Base-by-base conservation (phyloP, 2,329 filamentous ascomycete species). In the Penicillium rolfsii region DNA sequence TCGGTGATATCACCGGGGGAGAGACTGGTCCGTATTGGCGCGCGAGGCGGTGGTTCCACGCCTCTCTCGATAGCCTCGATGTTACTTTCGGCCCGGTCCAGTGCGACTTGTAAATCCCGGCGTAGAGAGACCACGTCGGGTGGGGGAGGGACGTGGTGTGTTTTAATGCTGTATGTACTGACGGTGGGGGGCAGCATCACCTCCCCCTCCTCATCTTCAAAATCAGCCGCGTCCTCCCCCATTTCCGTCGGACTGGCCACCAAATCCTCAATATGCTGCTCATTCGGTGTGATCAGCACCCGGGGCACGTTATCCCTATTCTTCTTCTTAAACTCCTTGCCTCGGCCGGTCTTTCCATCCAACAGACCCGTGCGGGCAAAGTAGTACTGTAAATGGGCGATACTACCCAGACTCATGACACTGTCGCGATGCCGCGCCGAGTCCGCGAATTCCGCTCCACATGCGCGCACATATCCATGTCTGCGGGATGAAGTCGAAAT, bases 301-400 rank as follows among this genome's bases (percentile, higher is more conserved):
- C 71, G 74, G 3, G 79, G 79, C 14, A 79, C 71, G 30, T 79
- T 77, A 36, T 78, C 73, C 45, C 60, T 62, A 28, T 67, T 73
- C 55, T 82, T 85, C 63, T 82, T 82, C 67, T 87, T 84, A 71
- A 85, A 88, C 74, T 89, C 90, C 70, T 90, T 90, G 24, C 91
- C 89, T 75, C 96, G 90, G 57, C 87, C 95, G 38, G 93, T 94
- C 75, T 97, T 97, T 59, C 94, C 93, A 73, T 99, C 95, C 54
- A 99, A 80, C 65, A 99, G 80, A 5, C 95, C 95, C 0, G 95
- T 99, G 61, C 95, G 85, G 38, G 95, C 94, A 80, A 99, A 99
- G 79, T 98, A 99, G 79, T 98, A 97, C 77, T 99, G 95, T 72
- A 99, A 82, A 80, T 99, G 95, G 58, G 93, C 92, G 70, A 99